Percentiles rank a stretch among this genome's conserved stretches.
Conservation (phyloP, 1,284 basidiomycete species). For the Tausonia pullulans region DNA sequence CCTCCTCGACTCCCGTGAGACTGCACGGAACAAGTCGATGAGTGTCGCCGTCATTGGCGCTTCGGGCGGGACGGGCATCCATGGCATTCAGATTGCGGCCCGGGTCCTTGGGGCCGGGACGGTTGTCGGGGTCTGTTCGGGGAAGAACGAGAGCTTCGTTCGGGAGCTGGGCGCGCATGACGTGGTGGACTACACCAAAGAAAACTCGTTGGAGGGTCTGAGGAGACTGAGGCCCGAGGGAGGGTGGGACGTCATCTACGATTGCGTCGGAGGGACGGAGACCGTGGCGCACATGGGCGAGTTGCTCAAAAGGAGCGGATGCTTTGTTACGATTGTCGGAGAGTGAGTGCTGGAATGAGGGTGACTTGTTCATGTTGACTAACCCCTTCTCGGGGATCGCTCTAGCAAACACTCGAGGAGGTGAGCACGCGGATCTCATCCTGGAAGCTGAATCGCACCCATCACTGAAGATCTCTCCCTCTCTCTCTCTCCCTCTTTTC, state of each 20-base stretch:
- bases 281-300: slow-evolving; percentile 24
- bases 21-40: slow-evolving; percentile 19
- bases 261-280: slow-evolving; percentile 26
- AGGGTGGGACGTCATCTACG: slow-evolving; percentile 31
- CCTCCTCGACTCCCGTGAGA: slow-evolving; percentile 40
- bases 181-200: slow-evolving; percentile 47
- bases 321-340: slow-evolving; percentile 28
- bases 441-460: neutral
- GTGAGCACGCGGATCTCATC: slow-evolving; percentile 4
- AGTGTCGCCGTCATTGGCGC: slow-evolving; percentile 54
- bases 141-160: slow-evolving; percentile 42
- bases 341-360: slow-evolving; percentile 19
- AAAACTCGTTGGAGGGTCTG: slow-evolving; percentile 40
- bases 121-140: slow-evolving; percentile 48
- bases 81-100: slow-evolving; percentile 55
- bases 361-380: slow-evolving; percentile 8
- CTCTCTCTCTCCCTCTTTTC: neutral
- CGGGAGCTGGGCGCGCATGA: slow-evolving; percentile 39
- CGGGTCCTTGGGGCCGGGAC: slow-evolving; percentile 34
- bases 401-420: slow-evolving; percentile 18
- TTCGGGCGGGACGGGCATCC: slow-evolving; percentile 49
- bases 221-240: slow-evolving; percentile 26
- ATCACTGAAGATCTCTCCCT: neutral
- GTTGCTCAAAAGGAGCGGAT: slow-evolving; percentile 24
- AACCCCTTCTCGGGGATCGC: neutral